Percentiles rank a stretch among this genome's conserved stretches.
Conservation (phyloP, 1,284 basidiomycete genomes). For the Leccinum fallax region DNA sequence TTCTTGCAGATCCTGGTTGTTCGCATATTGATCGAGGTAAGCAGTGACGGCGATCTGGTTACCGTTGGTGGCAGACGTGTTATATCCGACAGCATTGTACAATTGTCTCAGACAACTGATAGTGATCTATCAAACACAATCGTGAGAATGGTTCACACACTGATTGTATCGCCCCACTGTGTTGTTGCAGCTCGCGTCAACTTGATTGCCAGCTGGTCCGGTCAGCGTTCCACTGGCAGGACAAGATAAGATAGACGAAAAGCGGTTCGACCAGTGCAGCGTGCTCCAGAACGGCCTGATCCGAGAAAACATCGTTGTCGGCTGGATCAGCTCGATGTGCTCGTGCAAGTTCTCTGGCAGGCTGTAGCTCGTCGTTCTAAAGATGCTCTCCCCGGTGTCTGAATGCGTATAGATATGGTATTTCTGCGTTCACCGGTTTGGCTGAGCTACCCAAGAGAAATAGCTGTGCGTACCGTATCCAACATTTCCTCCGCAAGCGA, state of each 20-base stretch:
- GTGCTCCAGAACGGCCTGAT: slow-evolving; percentile 50
- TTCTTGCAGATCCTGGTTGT: slow-evolving; percentile 50
- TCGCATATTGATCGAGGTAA: slow-evolving; percentile 59
- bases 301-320: slow-evolving; percentile 71
- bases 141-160: slow-evolving; percentile 30
- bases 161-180: slow-evolving; percentile 37
- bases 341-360: slow-evolving; percentile 61
- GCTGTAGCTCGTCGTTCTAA: slow-evolving; percentile 70
- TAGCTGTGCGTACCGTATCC: slow-evolving; percentile 51
- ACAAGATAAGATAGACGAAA: slow-evolving; percentile 5
- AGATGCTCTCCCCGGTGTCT: slow-evolving; percentile 51
- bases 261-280: slow-evolving; percentile 36
- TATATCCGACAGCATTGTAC: slow-evolving; percentile 51
- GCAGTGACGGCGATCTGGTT: slow-evolving; percentile 60
- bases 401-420: slow-evolving; percentile 64
- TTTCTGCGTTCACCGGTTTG: slow-evolving; percentile 41
- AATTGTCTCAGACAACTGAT: slow-evolving; percentile 27
- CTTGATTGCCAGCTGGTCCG: slow-evolving; percentile 35
- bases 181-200: slow-evolving; percentile 54
- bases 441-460: not conserved
- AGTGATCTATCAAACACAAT: slow-evolving; percentile 40
- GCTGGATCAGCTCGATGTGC: slow-evolving; percentile 73
- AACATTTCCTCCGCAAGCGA: slow-evolving; percentile 67
- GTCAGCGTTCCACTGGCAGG: slow-evolving; percentile 24
- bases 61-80: slow-evolving; percentile 35